Evolutionary conservation across 345 rosid species (phyloP).

Genomic region (Euclidium syriacum): DNA sequence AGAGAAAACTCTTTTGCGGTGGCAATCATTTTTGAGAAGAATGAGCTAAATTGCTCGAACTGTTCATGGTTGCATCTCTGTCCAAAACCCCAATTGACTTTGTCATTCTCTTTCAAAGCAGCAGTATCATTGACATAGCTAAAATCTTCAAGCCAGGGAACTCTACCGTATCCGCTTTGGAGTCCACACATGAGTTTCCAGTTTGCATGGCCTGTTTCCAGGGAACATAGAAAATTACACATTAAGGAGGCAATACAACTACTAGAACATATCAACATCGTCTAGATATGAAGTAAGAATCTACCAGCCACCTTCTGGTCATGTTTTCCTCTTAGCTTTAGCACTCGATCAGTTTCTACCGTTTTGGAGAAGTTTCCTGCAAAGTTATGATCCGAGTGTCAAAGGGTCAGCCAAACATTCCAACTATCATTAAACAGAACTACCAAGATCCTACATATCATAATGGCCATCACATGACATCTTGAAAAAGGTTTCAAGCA

Average conservation of each 20-base stretch:
- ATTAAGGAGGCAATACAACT: conserved; percentile 1
- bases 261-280: conserved; percentile 22
- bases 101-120: conserved; percentile 33
- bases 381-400: conserved; percentile 8
- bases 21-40: conserved; percentile 53
- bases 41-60: conserved; percentile 58
- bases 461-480: neutral
- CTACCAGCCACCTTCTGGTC: conserved; percentile 84
- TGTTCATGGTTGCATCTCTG: conserved; percentile 53
- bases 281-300: conserved; percentile 43
- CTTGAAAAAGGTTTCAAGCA: neutral
- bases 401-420: conserved; percentile 6
- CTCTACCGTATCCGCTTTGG: conserved; percentile 43
- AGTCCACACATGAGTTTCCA: conserved; percentile 50
- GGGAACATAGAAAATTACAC: conserved; percentile 17
- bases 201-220: conserved; percentile 39
- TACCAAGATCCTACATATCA: neutral
- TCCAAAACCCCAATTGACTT: conserved; percentile 25
- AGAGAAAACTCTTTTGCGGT: conserved; percentile 59
- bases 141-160: conserved; percentile 62
- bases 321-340: conserved; percentile 29
- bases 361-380: conserved; percentile 34
- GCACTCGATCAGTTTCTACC: conserved; percentile 31
- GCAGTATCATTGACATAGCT: conserved; percentile 41
- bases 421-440: neutral